Base-by-base conservation (phyloP, 2,329 filamentous ascomycete genomes). In the Arthrinium puccinioides region DNA sequence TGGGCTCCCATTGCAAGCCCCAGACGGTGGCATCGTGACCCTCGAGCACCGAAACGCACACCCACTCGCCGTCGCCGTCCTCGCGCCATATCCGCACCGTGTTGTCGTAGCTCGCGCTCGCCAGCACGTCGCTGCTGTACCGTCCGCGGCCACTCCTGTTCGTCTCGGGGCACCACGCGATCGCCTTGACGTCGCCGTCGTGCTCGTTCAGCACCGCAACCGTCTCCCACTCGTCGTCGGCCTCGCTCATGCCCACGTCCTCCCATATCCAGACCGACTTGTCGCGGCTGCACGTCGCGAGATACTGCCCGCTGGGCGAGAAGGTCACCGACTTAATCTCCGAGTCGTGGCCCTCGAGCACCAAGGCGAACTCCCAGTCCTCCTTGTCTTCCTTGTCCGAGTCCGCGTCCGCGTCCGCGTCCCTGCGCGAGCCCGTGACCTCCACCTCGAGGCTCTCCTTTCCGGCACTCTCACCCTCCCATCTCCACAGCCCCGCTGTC, bases 211-310 rank as follows among this genome's bases (percentile, higher is more conserved):
- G 72, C 37, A 97, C 90, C 0, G 90, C 92, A 13, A 97, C 81
- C 2, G 92, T 97, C 70, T 98, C 92, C 68, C 89, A 97, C 57
- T 97, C 92, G 58, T 95, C 90, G 38, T 94, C 89, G 13, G 82
- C 84, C 48, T 85, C 82, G 38, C 67, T 64, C 8, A 64, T 63
- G 26, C 76, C 76, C 37, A 96, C 76, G 58, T 97, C 92, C 62
- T 98, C 92, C 92, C 92, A 98, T 51, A 98, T 87, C 92, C 92
- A 98, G 14, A 97, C 87, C 13, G 79, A 84, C 66, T 97, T 97
- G 59, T 98, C 92, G 33, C 92, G 76, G 37, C 80, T 85, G 61
- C 89, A 96, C 0, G 89, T 96, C 6, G 92, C 92, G 5, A 98
- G 73, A 51, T 87, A 81, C 43, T 83, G 77, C 1, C 85, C 85